Percentiles rank a stretch among this genome's conserved stretches.
Evolutionary conservation across 805 yeast species (phyloP).

Genomic region (Myxozyma nipponensis): DNA sequence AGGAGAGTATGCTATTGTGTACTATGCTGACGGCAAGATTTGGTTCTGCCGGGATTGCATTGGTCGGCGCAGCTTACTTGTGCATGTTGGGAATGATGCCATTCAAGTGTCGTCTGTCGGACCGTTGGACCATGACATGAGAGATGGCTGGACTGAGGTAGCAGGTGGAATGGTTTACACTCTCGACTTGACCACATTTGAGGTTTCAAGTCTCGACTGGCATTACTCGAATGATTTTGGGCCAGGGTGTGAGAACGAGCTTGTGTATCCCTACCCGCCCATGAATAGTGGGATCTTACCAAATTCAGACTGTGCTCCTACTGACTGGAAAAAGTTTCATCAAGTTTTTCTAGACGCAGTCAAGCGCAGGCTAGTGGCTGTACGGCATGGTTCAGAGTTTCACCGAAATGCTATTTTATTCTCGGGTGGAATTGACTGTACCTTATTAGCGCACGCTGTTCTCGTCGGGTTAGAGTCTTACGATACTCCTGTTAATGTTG

Average conservation of each 20-base stretch:
- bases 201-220: conserved; percentile 1
- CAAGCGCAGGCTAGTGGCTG: conserved; percentile 11
- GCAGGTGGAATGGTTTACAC: conserved; percentile 48
- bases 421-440: conserved; percentile 95
- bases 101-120: conserved; percentile 20
- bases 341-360: background rate
- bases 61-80: conserved; percentile 74
- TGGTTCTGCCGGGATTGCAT: conserved; percentile 81
- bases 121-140: conserved; percentile 22
- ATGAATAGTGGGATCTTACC: background rate
- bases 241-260: background rate
- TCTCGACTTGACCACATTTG: conserved; percentile 3
- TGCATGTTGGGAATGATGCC: conserved; percentile 15
- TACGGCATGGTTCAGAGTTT: conserved; percentile 1
- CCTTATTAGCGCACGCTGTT: conserved; percentile 57
- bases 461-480: conserved; percentile 28
- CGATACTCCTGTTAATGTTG: conserved; percentile 43
- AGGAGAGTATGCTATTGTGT: conserved; percentile 80
- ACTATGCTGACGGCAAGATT: conserved; percentile 39
- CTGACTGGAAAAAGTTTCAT: background rate
- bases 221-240: background rate
- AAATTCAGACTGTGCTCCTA: background rate
- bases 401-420: conserved; percentile 65
- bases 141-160: conserved; percentile 46
- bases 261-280: conserved; percentile 5